These are phyloP conservation scores for Tephrocybe sp. DNA, from an alignment of 768 basidiomycete species.

Conservation along the genomic window DNA sequence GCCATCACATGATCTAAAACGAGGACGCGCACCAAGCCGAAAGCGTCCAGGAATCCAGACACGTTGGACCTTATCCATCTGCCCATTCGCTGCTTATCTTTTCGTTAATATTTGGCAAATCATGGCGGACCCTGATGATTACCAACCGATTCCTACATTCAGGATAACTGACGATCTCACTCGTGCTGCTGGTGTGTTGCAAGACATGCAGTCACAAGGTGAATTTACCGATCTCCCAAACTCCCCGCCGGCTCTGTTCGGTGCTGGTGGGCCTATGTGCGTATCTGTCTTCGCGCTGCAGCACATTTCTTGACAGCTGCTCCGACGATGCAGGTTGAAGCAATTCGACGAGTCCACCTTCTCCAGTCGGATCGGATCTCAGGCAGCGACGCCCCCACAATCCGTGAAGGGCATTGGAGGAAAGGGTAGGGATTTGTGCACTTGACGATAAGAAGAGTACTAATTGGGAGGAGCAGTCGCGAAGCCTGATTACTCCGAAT, in stretches of 20 bases:
- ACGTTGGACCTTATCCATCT: slow-evolving; percentile 18
- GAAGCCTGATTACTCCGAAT: slow-evolving; percentile 97
- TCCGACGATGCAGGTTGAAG: slow-evolving; percentile 63
- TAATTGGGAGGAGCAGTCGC: slow-evolving; percentile 53
- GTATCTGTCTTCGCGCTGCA: slow-evolving; percentile 18
- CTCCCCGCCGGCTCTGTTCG: slow-evolving; percentile 61
- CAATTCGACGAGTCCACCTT: slow-evolving; percentile 76
- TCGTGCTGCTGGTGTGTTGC: slow-evolving; percentile 50
- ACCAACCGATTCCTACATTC: slow-evolving; percentile 27
- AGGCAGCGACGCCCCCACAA: slow-evolving; percentile 74
- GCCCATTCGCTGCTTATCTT: slow-evolving; percentile 13
- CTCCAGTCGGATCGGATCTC: slow-evolving; percentile 68
- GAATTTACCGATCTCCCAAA: slow-evolving; percentile 35
- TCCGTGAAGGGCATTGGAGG: slow-evolving; percentile 88
- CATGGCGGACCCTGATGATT: slow-evolving; percentile 24
- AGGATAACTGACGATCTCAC: slow-evolving; percentile 46
- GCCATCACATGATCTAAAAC: slow-evolving; percentile 16
- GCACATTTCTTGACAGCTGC: neutral
- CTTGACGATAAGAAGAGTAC: neutral
- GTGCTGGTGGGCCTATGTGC: slow-evolving; percentile 77
- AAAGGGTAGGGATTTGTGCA: slow-evolving; percentile 58
- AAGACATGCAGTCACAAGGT: slow-evolving; percentile 46
- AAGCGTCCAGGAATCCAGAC: slow-evolving; percentile 1
- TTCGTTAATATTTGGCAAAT: slow-evolving; percentile 2
- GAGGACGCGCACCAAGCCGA: neutral